These are phyloP conservation scores for Podaxis sp. DNA, from an alignment of 768 basidiomycete genomes.

Conservation along the genomic window DNA sequence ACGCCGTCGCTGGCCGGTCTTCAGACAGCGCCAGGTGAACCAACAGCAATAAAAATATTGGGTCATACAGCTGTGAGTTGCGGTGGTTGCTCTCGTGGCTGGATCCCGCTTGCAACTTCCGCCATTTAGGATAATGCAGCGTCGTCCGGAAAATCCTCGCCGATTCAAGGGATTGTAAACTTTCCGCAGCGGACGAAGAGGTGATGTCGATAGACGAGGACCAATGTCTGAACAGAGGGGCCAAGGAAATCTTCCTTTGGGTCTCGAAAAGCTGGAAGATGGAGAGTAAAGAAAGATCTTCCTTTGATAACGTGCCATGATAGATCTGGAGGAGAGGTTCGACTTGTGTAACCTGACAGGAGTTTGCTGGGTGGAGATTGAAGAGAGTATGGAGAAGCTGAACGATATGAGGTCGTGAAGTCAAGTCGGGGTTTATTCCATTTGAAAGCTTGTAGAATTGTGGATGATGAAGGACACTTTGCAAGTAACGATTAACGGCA, in stretches of 20 bases:
- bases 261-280: slow-evolving; percentile 80
- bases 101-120: slow-evolving; percentile 43
- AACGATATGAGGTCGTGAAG: slow-evolving; percentile 47
- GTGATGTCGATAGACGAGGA: slow-evolving; percentile 44
- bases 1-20: slow-evolving; percentile 52
- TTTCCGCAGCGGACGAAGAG: slow-evolving; percentile 55
- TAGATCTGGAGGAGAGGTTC: slow-evolving; percentile 78
- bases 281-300: slow-evolving; percentile 69
- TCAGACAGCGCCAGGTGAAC: slow-evolving; percentile 65
- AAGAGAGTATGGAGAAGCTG: slow-evolving; percentile 68
- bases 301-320: slow-evolving; percentile 60
- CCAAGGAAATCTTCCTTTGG: slow-evolving; percentile 64
- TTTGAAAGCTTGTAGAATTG: slow-evolving; percentile 54
- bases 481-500: slow-evolving; percentile 72
- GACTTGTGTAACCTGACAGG: slow-evolving; percentile 83
- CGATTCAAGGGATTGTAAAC: slow-evolving; percentile 71
- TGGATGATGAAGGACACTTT: slow-evolving; percentile 71
- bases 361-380: slow-evolving; percentile 72
- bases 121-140: slow-evolving; percentile 67
- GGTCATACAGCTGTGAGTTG: slow-evolving; percentile 68
- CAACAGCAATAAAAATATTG: slow-evolving; percentile 71
- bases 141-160: slow-evolving; percentile 68
- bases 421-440: slow-evolving; percentile 20
- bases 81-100: slow-evolving; percentile 24
- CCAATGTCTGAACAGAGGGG: slow-evolving; percentile 67